Percentiles rank a stretch among this genome's conserved stretches.
Conservation (phyloP, 2,329 filamentous ascomycete species). For the Neoscytalidium dimidiatum region DNA sequence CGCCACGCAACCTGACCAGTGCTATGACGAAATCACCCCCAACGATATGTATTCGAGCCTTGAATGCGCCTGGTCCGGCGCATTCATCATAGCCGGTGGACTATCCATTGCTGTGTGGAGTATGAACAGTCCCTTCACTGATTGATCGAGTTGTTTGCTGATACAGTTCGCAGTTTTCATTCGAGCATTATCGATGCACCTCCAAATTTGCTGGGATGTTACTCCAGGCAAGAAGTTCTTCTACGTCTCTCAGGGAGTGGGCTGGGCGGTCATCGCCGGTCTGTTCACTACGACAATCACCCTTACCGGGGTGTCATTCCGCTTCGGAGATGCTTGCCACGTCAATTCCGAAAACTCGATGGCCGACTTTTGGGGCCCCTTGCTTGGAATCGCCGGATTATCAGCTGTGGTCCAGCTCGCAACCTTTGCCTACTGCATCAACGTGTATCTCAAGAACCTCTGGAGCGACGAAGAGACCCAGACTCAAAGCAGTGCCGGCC, state of each 20-base stretch:
- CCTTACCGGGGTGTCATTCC: conserved; percentile 89
- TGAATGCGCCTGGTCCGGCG: conserved; percentile 84
- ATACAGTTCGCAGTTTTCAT: conserved; percentile 65
- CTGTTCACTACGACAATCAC: conserved; percentile 76
- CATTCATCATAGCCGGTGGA: conserved; percentile 82
- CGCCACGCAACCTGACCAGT: conserved; percentile 75
- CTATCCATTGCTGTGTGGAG: conserved; percentile 84
- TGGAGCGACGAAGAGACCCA: conserved; percentile 71
- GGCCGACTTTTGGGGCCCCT: conserved; percentile 85
- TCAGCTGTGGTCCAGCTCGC: conserved; percentile 79
- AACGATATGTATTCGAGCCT: conserved; percentile 83
- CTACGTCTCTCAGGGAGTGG: conserved; percentile 75
- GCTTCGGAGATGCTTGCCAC: conserved; percentile 89
- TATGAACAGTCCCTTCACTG: conserved; percentile 34
- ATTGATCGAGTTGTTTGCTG: background rate
- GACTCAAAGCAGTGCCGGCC: conserved; percentile 60
- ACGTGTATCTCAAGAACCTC: conserved; percentile 86
- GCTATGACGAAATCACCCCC: conserved; percentile 87
- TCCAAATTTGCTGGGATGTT: conserved; percentile 97
- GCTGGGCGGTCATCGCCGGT: conserved; percentile 80
- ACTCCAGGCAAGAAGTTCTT: conserved; percentile 88
- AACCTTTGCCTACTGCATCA: conserved; percentile 84
- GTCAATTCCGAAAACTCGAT: conserved; percentile 88
- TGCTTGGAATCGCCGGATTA: conserved; percentile 74
- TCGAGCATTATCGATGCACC: conserved; percentile 84